Evolutionary conservation across 2,329 filamentous ascomycete genomes (phyloP), one percentile per base, ranked within the genome.

Genomic region (Ilyonectria robusta): DNA sequence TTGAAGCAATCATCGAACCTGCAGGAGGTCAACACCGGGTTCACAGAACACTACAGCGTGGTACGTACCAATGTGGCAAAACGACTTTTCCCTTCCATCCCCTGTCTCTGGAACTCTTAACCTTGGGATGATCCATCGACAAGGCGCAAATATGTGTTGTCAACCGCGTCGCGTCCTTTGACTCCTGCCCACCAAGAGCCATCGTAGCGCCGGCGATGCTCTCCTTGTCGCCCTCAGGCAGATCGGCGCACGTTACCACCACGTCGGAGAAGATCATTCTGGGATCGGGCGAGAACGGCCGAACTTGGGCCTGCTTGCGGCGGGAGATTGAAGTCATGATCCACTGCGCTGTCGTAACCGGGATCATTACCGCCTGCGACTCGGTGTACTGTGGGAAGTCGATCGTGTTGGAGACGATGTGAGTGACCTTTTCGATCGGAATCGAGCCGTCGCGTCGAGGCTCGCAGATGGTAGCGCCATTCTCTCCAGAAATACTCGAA

Each of bases 1-100:
- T 93, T 96, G 72, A 99, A 88, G 81, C 96, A 99, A 78, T 98
- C 95, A 74, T 98, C 95, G 77, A 99, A 98, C 94, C 93, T 95
- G 17, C 0, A 29, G 1, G 15, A n/a, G 6, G 37, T 72, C 31
- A 70, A 42, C 46, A 26, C 19, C 6, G 40, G 7, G 21, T 11
- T 19, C 46, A 19, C 11, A 9, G n/a, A 17, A 53, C 50, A 37
- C 42, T 62, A 67, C 10, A 48, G 3, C 19, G 13, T 55, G 3
- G 6, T 8, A 70, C 85, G 76, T 83, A 94, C 94, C 96, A 98
- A 78, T 98, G 96, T 42, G 96, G 96, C 59, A 99, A 85, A 19
- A 99, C 93, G 66, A 98, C 92, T 80, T 94, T 95, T 80, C 90
- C 90, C 61, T 89, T 90, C 60, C 93, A 84, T 2, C 87, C 87